Evolutionary conservation across 805 yeast genomes (phyloP).

Genomic region (Lachancea quebecensis): DNA sequence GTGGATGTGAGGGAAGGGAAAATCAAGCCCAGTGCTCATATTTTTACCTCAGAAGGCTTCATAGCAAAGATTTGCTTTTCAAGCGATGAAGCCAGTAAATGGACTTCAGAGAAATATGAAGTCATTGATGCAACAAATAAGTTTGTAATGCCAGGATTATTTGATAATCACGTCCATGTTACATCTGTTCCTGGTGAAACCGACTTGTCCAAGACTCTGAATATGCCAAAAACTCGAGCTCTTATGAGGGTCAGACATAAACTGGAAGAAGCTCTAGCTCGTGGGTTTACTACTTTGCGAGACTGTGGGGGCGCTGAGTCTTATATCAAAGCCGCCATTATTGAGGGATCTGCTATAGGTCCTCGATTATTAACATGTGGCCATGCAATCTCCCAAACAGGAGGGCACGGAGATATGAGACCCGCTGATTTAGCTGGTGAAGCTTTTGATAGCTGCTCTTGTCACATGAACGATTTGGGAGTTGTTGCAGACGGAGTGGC

Average conservation of each 20-base stretch:
- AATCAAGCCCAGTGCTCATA: conserved; percentile 2
- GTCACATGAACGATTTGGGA: conserved; percentile 9
- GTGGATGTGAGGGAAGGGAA: conserved; percentile 9
- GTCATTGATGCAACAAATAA: conserved; percentile 11
- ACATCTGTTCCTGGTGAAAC: conserved; percentile 11
- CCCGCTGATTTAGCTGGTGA: conserved; percentile 7
- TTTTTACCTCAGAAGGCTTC: conserved; percentile 8
- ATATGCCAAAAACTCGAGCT: conserved; percentile 9
- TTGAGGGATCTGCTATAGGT: conserved; percentile 8
- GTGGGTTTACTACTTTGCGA: conserved; percentile 13
- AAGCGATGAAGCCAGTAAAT: background rate
- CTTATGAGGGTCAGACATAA: conserved; percentile 10
- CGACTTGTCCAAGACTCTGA: conserved; percentile 4
- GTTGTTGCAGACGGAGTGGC: conserved; percentile 12
- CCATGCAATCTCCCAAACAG: conserved; percentile 13
- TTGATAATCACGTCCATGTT: conserved; percentile 12
- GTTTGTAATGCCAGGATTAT: conserved; percentile 10
- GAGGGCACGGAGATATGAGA: conserved; percentile 13
- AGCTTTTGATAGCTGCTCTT: conserved; percentile 11
- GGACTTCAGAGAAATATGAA: conserved; percentile 1
- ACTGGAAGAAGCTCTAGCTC: conserved; percentile 7
- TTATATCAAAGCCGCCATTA: conserved; percentile 8
- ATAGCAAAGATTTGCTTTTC: conserved; percentile 7
- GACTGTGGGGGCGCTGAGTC: conserved; percentile 14
- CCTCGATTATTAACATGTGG: conserved; percentile 11